A percentile compares a stretch with the other conserved stretches of the same genome.
These are phyloP conservation scores for Crucihimalaya himalaica DNA, from an alignment of 345 rosid genomes.

Conservation along the genomic window DNA sequence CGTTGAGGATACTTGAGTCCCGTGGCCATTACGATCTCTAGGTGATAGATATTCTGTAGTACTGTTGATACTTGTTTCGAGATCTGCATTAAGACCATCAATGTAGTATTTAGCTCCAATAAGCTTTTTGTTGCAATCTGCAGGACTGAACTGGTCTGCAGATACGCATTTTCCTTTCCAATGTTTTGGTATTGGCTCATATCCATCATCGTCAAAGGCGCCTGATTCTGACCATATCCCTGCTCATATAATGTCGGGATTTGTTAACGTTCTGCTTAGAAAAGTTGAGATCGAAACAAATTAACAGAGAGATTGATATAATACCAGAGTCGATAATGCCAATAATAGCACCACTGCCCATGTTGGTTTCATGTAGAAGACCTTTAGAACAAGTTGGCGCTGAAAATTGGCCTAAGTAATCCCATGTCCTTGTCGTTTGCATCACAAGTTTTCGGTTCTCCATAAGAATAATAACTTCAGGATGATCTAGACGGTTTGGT, in stretches of 20 bases:
- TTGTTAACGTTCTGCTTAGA: background rate
- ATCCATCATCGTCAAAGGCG: slow-evolving; percentile 44
- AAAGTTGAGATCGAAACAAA: background rate
- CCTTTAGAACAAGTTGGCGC: slow-evolving; percentile 28
- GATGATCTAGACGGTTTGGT: slow-evolving; percentile 37
- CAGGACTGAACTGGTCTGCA: slow-evolving; percentile 36
- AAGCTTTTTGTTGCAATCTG: slow-evolving; percentile 51
- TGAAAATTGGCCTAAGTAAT: slow-evolving; percentile 43
- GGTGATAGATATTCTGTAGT: slow-evolving; percentile 47
- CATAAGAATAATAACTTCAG: slow-evolving; percentile 39
- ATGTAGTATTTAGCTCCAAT: slow-evolving; percentile 56
- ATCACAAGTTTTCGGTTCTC: slow-evolving; percentile 38
- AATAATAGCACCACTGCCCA: slow-evolving; percentile 40
- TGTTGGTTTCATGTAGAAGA: slow-evolving; percentile 29
- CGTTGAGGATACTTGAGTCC: slow-evolving; percentile 54
- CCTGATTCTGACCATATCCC: slow-evolving; percentile 43
- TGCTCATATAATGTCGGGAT: background rate
- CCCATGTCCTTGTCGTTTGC: slow-evolving; percentile 55
- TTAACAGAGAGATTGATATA: background rate
- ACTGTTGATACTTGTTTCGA: slow-evolving; percentile 41
- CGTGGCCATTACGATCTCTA: slow-evolving; percentile 56
- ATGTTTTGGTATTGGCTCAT: slow-evolving; percentile 45
- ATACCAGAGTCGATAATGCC: slow-evolving; percentile 45
- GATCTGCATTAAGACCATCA: slow-evolving; percentile 47
- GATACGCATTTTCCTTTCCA: slow-evolving; percentile 53